These are phyloP conservation scores for Furcasterigmium sp. DNA, from an alignment of 2,329 filamentous ascomycete species.

Conservation along the genomic window DNA sequence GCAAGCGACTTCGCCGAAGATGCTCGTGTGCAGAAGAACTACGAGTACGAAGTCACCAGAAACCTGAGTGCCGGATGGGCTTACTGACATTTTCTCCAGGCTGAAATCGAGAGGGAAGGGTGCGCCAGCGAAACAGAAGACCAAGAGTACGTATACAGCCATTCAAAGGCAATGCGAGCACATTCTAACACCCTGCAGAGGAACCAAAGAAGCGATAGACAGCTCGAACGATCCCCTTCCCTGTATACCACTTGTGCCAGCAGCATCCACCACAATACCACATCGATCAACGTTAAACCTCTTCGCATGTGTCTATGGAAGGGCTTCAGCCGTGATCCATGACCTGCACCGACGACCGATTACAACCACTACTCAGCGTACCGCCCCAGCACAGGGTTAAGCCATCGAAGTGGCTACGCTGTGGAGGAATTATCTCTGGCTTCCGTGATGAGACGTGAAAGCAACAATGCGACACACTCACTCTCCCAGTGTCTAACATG, in stretches of 20 bases:
- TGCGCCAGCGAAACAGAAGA: conserved; percentile 82
- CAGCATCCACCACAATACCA: not conserved
- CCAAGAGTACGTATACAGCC: conserved; percentile 22
- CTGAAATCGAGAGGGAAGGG: conserved; percentile 79
- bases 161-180: conserved; percentile 4
- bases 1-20: conserved; percentile 73
- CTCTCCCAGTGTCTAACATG: no score
- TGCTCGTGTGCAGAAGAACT: conserved; percentile 71
- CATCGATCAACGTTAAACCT: no score
- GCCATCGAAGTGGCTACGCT: no score
- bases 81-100: conserved; percentile 37
- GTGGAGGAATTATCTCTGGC: no score
- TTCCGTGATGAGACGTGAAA: no score
- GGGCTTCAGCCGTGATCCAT: no score
- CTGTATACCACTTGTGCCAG: conserved; percentile 7
- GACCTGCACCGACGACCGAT: no score
- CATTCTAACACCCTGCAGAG: conserved; percentile 25
- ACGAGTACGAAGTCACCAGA: conserved; percentile 42
- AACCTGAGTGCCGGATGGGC: not conserved
- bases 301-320: no score
- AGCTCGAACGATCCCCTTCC: not conserved
- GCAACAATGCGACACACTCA: no score
- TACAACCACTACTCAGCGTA: no score
- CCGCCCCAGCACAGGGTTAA: no score
- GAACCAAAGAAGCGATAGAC: conserved; percentile 35